Base-by-base conservation (phyloP, 1,284 basidiomycete species). In the Mixia osmundae region DNA sequence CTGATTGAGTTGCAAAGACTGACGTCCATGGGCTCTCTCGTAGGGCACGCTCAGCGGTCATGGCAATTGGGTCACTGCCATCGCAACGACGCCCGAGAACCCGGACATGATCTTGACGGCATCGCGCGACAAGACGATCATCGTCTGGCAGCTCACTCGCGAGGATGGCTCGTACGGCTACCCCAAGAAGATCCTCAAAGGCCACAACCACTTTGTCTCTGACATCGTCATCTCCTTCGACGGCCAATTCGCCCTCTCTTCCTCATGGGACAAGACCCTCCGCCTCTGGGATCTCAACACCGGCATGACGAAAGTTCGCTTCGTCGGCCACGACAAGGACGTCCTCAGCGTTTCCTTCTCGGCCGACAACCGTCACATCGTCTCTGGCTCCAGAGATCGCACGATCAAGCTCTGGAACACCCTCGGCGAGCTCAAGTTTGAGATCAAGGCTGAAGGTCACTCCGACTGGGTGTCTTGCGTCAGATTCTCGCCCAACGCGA, bases 391-490 rank as follows among this genome's bases (percentile, higher is more conserved):
- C 46, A 78, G 91, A 51, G 91, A 99, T 71, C 69, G 68, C 59
- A 76, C 77, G 38, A 99, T 97, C 69, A 99, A 97, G 64, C 78
- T 99, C 55, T 99, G 91, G 91, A 97, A 99, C 68, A 99, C 91
- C 47, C 75, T 99, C 48, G 91, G 91, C 57, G 91, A 99, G 64
- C 97, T 91, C 71, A 99, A 97, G 63, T 97, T 85, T 61, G 82
- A 95, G 62, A 99, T 99, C 63, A 82, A 83, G 64, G 89, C 97
- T 53, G 91, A 97, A 52, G 85, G 89, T 49, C 91, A 94, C 66
- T 64, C 71, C 40, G 85, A 89, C 64, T 94, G 85, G 85, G 89
- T 99, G 47, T 95, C 85, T 41, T 97, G 91, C 61, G 91, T 99
- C 37, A 78, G 91, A 58, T 99, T 99, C 71, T 91, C 83, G 65